Conservation (phyloP, 768 basidiomycete genomes). For the Naganishia vishniacii region DNA sequence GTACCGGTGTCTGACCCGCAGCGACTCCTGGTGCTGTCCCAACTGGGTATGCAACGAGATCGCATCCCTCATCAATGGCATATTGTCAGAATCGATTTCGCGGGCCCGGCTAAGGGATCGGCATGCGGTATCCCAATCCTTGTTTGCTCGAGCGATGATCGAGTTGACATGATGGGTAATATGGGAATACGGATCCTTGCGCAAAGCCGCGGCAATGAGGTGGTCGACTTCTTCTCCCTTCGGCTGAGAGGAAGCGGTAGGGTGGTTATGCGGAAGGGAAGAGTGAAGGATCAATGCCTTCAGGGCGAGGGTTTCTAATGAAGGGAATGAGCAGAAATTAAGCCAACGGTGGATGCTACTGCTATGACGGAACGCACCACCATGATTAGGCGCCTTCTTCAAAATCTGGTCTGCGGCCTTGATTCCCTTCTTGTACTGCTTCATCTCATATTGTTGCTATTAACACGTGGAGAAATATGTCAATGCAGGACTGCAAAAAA, state of each 20-base stretch:
- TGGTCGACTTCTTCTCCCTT: constrained; percentile 60
- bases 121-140: constrained; percentile 88
- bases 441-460: constrained; percentile 69
- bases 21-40: constrained; percentile 67
- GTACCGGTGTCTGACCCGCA: constrained; percentile 75
- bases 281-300: constrained; percentile 69
- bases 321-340: constrained; percentile 3
- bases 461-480: background rate
- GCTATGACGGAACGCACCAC: too few species aligned
- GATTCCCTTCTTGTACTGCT: constrained; percentile 79
- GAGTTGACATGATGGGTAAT: constrained; percentile 99
- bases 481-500: too few species aligned
- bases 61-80: constrained; percentile 86
- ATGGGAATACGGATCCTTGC: constrained; percentile 58
- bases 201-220: constrained; percentile 42
- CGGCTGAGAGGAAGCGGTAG: constrained; percentile 59
- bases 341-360: too few species aligned
- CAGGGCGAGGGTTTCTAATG: constrained; percentile 86
- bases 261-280: constrained; percentile 39
- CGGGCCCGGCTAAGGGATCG: constrained; percentile 88
- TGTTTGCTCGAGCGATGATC: constrained; percentile 86
- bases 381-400: constrained; percentile 92
- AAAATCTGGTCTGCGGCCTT: constrained; percentile 90
- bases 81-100: constrained; percentile 83
- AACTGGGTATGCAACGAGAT: constrained; percentile 84